phyloP scores from a whole-genome alignment of 2,329 filamentous ascomycete genomes.

The Calonectria fujianensis region DNA sequence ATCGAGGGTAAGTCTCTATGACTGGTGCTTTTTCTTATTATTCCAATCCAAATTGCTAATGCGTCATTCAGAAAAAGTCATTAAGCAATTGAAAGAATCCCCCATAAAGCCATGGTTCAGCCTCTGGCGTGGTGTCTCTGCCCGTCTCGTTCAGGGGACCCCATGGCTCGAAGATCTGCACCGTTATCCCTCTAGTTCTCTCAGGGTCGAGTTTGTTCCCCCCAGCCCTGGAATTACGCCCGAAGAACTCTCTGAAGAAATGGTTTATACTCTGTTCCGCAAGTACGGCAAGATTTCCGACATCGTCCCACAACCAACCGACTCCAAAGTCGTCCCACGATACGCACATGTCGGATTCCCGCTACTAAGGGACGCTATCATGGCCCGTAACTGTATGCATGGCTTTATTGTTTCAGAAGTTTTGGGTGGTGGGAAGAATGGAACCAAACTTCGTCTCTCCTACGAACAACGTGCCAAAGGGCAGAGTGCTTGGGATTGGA shows the following conservation, averaged over 20 bases:
- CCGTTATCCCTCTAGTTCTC: slow-evolving; percentile 82
- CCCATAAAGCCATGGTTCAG: slow-evolving; percentile 94
- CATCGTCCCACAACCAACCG: slow-evolving; percentile 86
- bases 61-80: slow-evolving; percentile 68
- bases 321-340: slow-evolving; percentile 89
- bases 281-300: slow-evolving; percentile 93
- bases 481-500: slow-evolving; percentile 90
- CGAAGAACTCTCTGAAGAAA: slow-evolving; percentile 89
- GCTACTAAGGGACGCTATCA: slow-evolving; percentile 83
- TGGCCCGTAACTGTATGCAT: slow-evolving; percentile 95
- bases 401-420: slow-evolving; percentile 83
- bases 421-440: slow-evolving; percentile 82
- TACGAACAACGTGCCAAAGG: slow-evolving; percentile 88
- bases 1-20: slow-evolving; percentile 62
- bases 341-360: slow-evolving; percentile 88
- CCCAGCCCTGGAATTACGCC: slow-evolving; percentile 81
- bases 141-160: slow-evolving; percentile 84
- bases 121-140: slow-evolving; percentile 82
- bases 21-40: background rate
- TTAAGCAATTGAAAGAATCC: slow-evolving; percentile 78
- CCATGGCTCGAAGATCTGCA: slow-evolving; percentile 97
- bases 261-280: slow-evolving; percentile 89
- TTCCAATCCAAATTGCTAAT: background rate
- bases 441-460: slow-evolving; percentile 86
- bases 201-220: slow-evolving; percentile 91